Percentiles rank a stretch among this genome's conserved stretches.
These are phyloP conservation scores for Colletotrichum higginsianum DNA, from an alignment of 2,329 filamentous ascomycete genomes.

Conservation along the genomic window DNA sequence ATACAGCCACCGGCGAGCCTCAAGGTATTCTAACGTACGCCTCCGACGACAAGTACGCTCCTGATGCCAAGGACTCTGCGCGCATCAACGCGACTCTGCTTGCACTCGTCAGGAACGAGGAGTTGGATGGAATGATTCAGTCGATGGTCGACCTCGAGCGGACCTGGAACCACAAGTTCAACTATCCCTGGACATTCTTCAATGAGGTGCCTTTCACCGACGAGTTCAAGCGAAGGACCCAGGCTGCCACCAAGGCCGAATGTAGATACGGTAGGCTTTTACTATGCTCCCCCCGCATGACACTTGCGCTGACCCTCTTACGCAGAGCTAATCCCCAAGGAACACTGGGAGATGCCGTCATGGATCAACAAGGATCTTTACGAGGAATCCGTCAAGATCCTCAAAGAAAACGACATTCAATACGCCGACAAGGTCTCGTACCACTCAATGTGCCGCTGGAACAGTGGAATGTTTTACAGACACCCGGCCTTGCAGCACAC, in stretches of 20 bases:
- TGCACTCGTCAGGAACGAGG: conserved; percentile 92
- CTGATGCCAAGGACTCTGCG: conserved; percentile 80
- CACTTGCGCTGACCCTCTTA: conserved; percentile 36
- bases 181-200: conserved; percentile 99
- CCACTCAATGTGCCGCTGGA: conserved; percentile 99
- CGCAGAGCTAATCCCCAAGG: conserved; percentile 88
- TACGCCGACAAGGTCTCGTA: conserved; percentile 93
- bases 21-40: conserved; percentile 81
- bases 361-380: conserved; percentile 95
- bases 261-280: conserved; percentile 80
- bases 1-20: conserved; percentile 84
- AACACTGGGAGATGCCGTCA: conserved; percentile 92
- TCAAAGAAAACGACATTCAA: conserved; percentile 89
- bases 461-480: conserved; percentile 97
- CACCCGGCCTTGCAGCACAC: conserved; percentile 87
- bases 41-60: conserved; percentile 83
- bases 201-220: conserved; percentile 95
- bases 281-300: neutral
- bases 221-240: conserved; percentile 90
- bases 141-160: conserved; percentile 93
- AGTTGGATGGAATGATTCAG: conserved; percentile 85
- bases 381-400: conserved; percentile 84
- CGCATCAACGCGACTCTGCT: conserved; percentile 95
- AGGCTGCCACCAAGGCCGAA: conserved; percentile 88
- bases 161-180: conserved; percentile 99